A percentile compares a stretch with the other conserved stretches of the same genome.
Evolutionary conservation across 192 early-diverging fungal genomes (phyloP).

Genomic region (Coemansia sp.): DNA sequence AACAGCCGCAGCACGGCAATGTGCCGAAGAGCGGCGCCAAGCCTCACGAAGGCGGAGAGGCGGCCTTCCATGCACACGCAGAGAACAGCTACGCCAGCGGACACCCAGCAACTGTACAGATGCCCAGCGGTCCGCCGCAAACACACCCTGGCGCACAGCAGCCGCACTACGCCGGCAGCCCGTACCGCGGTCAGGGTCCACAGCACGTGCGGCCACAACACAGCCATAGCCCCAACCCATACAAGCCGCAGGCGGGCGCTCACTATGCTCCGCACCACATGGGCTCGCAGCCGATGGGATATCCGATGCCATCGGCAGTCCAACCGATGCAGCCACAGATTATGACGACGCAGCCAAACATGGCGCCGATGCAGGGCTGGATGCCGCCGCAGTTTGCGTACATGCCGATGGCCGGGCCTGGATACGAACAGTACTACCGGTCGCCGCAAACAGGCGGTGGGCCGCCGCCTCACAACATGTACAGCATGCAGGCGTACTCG

Average conservation of each 20-base stretch:
- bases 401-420: constrained; percentile 40
- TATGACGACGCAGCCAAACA: constrained; percentile 50
- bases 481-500: constrained; percentile 40
- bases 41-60: constrained; percentile 27
- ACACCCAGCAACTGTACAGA: constrained; percentile 17
- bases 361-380: constrained; percentile 53
- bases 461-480: constrained; percentile 43
- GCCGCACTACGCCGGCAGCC: constrained; percentile 35
- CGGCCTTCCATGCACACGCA: constrained; percentile 1
- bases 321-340: constrained; percentile 49
- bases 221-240: constrained; percentile 35
- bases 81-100: constrained; percentile 20
- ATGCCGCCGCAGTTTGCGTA: constrained; percentile 50
- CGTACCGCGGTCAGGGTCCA: constrained; percentile 41
- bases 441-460: constrained; percentile 30
- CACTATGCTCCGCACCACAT: constrained; percentile 49
- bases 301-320: constrained; percentile 37
- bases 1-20: constrained; percentile 8
- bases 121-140: constrained; percentile 21
- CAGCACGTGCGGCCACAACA: constrained; percentile 47
- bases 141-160: constrained; percentile 23
- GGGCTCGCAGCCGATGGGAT: constrained; percentile 49
- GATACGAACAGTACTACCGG: constrained; percentile 51
- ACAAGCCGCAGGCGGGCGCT: constrained; percentile 44
- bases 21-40: constrained; percentile 37